These are phyloP conservation scores for Boechera stricta DNA, from an alignment of 345 rosid species.

Conservation along the genomic window DNA sequence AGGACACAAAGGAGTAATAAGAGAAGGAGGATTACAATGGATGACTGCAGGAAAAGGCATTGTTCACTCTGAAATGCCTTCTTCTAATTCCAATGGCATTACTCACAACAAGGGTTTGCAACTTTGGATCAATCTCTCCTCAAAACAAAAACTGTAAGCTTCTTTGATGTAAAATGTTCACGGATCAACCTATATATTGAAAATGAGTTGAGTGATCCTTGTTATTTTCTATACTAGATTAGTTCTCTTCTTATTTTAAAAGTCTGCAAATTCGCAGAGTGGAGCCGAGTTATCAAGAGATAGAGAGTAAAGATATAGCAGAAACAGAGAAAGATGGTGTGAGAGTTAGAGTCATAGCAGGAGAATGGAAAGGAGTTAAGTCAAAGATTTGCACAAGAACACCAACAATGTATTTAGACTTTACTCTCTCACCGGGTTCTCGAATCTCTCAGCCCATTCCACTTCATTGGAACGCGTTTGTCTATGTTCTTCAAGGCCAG, in stretches of 20 bases:
- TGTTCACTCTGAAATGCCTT: conserved; percentile 97
- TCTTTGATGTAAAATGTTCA: neutral
- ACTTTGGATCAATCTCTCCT: conserved; percentile 89
- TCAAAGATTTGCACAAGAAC: conserved; percentile 82
- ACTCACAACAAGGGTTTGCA: conserved; percentile 87
- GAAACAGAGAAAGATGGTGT: conserved; percentile 70
- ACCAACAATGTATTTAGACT: conserved; percentile 93
- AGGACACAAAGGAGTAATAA: conserved; percentile 84
- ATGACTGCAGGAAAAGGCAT: conserved; percentile 99
- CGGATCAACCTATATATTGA: neutral
- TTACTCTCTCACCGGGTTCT: conserved; percentile 70
- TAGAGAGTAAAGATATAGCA: conserved; percentile 62
- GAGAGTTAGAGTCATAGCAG: conserved; percentile 79
- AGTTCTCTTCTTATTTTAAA: conserved; percentile 3
- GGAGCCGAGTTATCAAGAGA: conserved; percentile 85
- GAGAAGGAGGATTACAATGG: conserved; percentile 89
- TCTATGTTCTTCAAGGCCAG: conserved; percentile 78
- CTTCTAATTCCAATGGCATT: conserved; percentile 47
- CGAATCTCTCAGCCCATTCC: conserved; percentile 71
- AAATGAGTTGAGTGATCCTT: neutral
- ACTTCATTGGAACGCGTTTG: conserved; percentile 69
- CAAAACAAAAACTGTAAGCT: conserved; percentile 75
- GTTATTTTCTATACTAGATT: neutral
- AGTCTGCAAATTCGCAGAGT: conserved; percentile 53
- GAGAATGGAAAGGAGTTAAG: conserved; percentile 75